Evolutionary conservation across 257 asterid species (phyloP).

Genomic region (Forsythia viridissima): DNA sequence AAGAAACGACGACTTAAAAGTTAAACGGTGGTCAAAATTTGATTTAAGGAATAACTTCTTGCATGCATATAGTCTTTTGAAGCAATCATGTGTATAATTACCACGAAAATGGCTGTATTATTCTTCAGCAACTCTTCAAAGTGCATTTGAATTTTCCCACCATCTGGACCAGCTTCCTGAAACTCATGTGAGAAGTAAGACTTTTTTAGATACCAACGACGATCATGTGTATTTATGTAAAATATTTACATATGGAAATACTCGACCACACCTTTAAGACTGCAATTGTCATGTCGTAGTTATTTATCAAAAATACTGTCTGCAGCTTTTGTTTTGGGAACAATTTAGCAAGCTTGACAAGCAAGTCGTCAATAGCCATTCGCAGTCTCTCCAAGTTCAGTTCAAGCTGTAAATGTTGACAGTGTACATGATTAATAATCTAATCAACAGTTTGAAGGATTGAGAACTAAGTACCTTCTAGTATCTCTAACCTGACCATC

Average conservation of each 20-base stretch:
- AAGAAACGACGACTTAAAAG: slow-evolving; percentile 10
- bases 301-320: slow-evolving; percentile 89
- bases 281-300: slow-evolving; percentile 95
- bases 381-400: slow-evolving; percentile 93
- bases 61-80: slow-evolving; percentile 15
- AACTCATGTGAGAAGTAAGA: slow-evolving; percentile 26
- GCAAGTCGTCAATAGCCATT: slow-evolving; percentile 94
- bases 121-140: slow-evolving; percentile 90
- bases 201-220: not conserved
- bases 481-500: slow-evolving; percentile 88
- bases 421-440: slow-evolving; percentile 21
- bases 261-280: slow-evolving; percentile 73
- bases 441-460: slow-evolving; percentile 21
- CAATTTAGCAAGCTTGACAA: slow-evolving; percentile 80
- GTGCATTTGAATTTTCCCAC: slow-evolving; percentile 85
- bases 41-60: slow-evolving; percentile 9
- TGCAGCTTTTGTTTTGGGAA: slow-evolving; percentile 78
- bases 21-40: slow-evolving; percentile 7
- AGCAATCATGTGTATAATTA: slow-evolving; percentile 28
- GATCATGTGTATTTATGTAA: not conserved
- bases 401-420: slow-evolving; percentile 63
- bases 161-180: slow-evolving; percentile 98
- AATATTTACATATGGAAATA: not conserved
- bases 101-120: slow-evolving; percentile 85
- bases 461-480: slow-evolving; percentile 20